Evolutionary conservation across 2,329 filamentous ascomycete genomes (phyloP), one percentile per base, ranked within the genome.

Genomic region (Calonectria pseudoturangicola): DNA sequence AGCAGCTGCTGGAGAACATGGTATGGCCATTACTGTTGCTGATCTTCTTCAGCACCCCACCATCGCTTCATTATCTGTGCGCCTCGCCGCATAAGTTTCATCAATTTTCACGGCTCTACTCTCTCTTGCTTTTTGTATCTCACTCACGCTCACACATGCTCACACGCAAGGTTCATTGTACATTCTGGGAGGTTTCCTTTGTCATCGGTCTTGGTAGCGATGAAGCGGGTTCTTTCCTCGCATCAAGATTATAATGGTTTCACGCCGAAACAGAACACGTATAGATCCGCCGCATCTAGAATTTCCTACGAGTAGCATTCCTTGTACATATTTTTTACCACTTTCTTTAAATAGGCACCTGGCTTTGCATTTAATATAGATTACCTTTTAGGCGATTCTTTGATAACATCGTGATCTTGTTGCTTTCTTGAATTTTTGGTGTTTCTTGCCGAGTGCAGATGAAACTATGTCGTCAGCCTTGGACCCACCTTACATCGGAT

Each of bases 1-100:
- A 1, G 82, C 85, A 0, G 79, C 81, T 36, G 84, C 85, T 4
- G 80, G 84, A 66, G 79, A 75, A 2, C 71, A 74, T 4, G 82
- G 80, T 15, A 71, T 87, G 12, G 71, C 79, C 1, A 74, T 88
- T 16, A 86, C 84, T 3, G 86, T 88, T 0, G 82, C 82, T 16
- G 82, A 81, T 51, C 83, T 86, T 41, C 86, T 88, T 67, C 58
- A 41, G 39, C 45, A 70, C 28, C 74, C 75, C 1, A 70, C 67
- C 27, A 70, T 70, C 41, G 67, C 67, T 54, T 60, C 54, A 18
- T 21, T 60, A 16, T 60, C 54, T 41, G 54, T 60, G 54, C 54
- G 54, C 21, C 54, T 60, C 12, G 54, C 54, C 54, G 54, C 54
- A 60, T 60, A 60, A 39, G 36, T 16, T 41, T 54, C 33, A 18